Base-by-base conservation (phyloP, 2,329 filamentous ascomycete genomes). In the Teratosphaeria epicoccoides region DNA sequence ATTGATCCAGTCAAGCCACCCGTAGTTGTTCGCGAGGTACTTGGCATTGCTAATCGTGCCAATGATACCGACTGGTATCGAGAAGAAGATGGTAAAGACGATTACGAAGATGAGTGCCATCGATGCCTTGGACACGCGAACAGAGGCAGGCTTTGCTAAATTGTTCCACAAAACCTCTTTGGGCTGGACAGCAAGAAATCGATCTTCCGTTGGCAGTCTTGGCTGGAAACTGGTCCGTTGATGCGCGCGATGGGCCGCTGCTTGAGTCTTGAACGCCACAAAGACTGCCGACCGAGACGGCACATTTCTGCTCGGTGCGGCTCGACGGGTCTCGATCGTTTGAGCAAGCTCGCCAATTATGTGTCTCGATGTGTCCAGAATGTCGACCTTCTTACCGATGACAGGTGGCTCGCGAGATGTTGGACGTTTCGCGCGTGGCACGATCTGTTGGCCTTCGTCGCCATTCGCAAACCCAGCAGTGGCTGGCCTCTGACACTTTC, bases 351-450 rank as follows among this genome's bases (percentile, higher is more conserved):
- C 81, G 47, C 83, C 79, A 47, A 96, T 78, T 64, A 88, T 83
- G 1, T 77, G 76, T 40, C 91, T 84, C 54, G 84, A 85, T 80
- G 87, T 94, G 55, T 91, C 82, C 66, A 98, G 95, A 0, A 88
- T 90, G 69, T 97, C 89, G n/a, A 93, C 85, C 67, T 93, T 91
- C 60, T 85, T 80, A 55, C 88, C 85, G 56, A 89, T 76, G 26
- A 95, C 68, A 5, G 78, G 75, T 61, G 84, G 85, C 49, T 82
- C 72, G 28, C 81, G 80, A 62, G 93, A 85, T 2, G 83, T 82
- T 1, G 89, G 89, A 23, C 64, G 52, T 11, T 57, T 49, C 6
- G 53, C 44, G 86, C 55, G 56, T 2, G 60, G 57, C 12, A 63
- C 55, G 1, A 53, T 45, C 10, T 55, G 53, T 29, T 61, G 60